Evolutionary conservation across 352 stramenopile species (phyloP), one percentile per base, ranked within the genome.

Genomic region (Pythium monospermum): DNA sequence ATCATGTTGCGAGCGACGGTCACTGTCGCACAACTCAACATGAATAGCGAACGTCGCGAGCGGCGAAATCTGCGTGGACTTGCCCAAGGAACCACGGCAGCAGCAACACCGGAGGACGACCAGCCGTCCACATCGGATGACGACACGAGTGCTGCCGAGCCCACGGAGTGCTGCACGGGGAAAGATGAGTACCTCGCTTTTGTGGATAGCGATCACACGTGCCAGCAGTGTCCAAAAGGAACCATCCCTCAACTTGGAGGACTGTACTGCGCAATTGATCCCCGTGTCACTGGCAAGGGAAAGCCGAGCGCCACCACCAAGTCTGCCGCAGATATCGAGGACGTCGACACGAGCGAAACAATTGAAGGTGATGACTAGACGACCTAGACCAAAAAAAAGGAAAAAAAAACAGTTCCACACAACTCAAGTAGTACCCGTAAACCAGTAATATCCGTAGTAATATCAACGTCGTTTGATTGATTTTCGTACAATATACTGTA

Each of bases 191-290:
- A 46, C 39, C 39, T n/a, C 8, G 30, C 30, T 13, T 13, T 35
- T 13, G 30, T 35, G 30, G 30, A 35, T 46, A 22, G 39, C 18
- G 21, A 46, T 15, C 7, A 30, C 39, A 22, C 12, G 12, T 46
- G 39, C 30, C 11, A 31, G 39, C 12, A n/a, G 39, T 46, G 39
- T 28, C 39, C 39, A 12, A 28, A 46, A 22, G 39, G 39, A 12
- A 25, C 39, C 39, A 46, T 46, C 39, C 26, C 8, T 25, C 39
- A 46, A 28, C 39, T 46, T 7, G 39, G 39, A 12, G 39, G 39
- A 8, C 2, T 46, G 21, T 46, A 46, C 39, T 46, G 39, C 39
- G 39, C 21, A 25, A 7, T 22, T n/a, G 39, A 46, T 22, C 39
- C 39, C 30, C 23, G 8, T n/a, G 40, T 13, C 16, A 22, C 6